Percentiles rank a stretch among this genome's conserved stretches.
Evolutionary conservation across 2,329 filamentous ascomycete genomes (phyloP).

Genomic region (Cytospora paraplurivora): DNA sequence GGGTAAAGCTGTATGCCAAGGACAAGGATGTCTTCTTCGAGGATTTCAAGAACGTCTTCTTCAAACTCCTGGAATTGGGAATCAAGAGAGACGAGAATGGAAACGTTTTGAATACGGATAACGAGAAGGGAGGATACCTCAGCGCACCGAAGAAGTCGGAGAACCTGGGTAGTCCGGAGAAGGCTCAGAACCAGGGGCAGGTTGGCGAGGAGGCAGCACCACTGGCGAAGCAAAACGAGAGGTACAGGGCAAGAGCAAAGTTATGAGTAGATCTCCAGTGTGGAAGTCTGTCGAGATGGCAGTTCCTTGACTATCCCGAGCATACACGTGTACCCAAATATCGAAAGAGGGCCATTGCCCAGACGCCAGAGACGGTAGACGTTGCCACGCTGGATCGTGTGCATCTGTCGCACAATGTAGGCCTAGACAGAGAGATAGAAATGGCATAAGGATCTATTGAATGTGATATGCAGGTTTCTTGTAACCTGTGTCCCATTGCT

Average conservation of each 20-base stretch:
- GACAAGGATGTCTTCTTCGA: constrained; percentile 65
- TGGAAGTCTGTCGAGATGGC: no score
- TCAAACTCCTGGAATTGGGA: constrained; percentile 62
- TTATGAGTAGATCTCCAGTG: constrained; percentile 34
- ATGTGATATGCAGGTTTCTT: not conserved
- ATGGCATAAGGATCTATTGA: not conserved
- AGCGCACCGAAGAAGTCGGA: constrained; percentile 39
- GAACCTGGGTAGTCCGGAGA: constrained; percentile 36
- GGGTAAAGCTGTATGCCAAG: constrained; percentile 60
- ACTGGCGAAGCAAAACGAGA: constrained; percentile 43
- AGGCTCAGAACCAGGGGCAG: constrained; percentile 36
- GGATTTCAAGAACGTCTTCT: constrained; percentile 60
- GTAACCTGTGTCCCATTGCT: not conserved
- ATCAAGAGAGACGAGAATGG: constrained; percentile 57
- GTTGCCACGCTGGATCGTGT: not conserved
- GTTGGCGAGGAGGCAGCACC: constrained; percentile 43
- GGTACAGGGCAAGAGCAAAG: constrained; percentile 41
- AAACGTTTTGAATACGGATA: constrained; percentile 57
- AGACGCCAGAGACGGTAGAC: not conserved
- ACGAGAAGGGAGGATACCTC: constrained; percentile 47
- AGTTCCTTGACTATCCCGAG: not conserved
- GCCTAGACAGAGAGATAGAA: not conserved
- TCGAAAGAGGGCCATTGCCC: not conserved
- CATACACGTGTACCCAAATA: not conserved
- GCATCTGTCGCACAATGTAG: not conserved